Evolutionary conservation across 2,329 filamentous ascomycete species (phyloP), one percentile per base, ranked within the genome.

Genomic region (Colletotrichum siamense): DNA sequence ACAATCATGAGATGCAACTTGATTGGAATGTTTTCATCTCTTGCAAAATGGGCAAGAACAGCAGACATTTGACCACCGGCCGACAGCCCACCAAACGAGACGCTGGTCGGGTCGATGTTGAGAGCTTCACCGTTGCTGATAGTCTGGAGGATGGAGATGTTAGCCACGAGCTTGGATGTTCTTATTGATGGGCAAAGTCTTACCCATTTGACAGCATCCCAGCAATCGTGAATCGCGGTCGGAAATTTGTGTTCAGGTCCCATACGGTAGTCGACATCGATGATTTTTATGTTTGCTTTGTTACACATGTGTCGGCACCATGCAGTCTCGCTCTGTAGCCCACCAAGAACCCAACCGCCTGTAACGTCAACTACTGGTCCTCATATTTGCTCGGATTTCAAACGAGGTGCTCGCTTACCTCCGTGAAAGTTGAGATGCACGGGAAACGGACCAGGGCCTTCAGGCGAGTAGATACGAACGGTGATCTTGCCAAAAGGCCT

Each of bases 31-130:
- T 36, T 65, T n/a, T 82, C 80, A 49, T 85, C 82, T 24, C 83
- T 79, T 59, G 83, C 83, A 13, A 84, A 79, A 71, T 84, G 83
- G 1, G 82, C 80, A 44, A 85, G 75, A 0, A 85, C 82, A 10
- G 83, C 83, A 3, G 82, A 80, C 73, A 82, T 81, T 9, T 81
- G 79, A 3, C 80, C 79, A 5, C 79, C 80, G 3, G 80, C 79
- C 0, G 80, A 79, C n/a, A 81, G 73, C 1, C 80, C 80, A 1
- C 80, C 79, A 24, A 81, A 80, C 0, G 80, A 80, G 15, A 80
- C 77, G 49, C 78, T 79, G 12, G 57, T 24, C 4, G 80, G 73
- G 18, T 79, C 36, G 3, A 79, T 70, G 55, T 82, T 78, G 2
- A 79, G 64, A 2, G 24, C 69, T 10, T 30, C 3, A 0, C 79